These are phyloP conservation scores for Escallonia herrerae DNA, from an alignment of 129 eudicot species.

Conservation along the genomic window DNA sequence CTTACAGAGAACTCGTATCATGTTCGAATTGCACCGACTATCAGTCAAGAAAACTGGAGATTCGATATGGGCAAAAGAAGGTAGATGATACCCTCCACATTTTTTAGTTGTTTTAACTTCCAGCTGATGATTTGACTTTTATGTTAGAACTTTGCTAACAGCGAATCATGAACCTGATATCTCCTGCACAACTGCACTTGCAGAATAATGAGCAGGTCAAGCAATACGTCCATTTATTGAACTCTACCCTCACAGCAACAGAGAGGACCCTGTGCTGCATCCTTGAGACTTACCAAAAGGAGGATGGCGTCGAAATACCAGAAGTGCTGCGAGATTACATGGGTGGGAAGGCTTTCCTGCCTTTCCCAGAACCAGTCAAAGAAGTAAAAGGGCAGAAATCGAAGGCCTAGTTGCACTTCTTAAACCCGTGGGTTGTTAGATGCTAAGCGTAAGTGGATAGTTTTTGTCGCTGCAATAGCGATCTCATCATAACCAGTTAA, in stretches of 20 bases:
- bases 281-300: slow-evolving; percentile 73
- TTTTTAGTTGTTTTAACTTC: too few relatives aligned
- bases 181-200: not conserved
- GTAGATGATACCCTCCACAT: slow-evolving; percentile 12
- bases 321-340: slow-evolving; percentile 50
- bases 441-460: too few relatives aligned
- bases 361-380: slow-evolving; percentile 41
- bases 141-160: not conserved
- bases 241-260: slow-evolving; percentile 89
- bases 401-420: slow-evolving; percentile 22
- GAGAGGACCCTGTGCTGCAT: too few relatives aligned
- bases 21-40: slow-evolving; percentile 97
- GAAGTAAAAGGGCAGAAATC: slow-evolving; percentile 52
- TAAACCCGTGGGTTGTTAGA: too few relatives aligned
- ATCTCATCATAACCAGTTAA: too few relatives aligned
- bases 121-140: not conserved
- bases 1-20: slow-evolving; percentile 88
- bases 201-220: slow-evolving; percentile 68
- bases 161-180: not conserved
- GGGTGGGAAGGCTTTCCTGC: slow-evolving; percentile 82
- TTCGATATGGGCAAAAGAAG: slow-evolving; percentile 90
- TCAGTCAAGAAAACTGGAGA: slow-evolving; percentile 86
- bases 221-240: slow-evolving; percentile 69
- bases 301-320: slow-evolving; percentile 86
- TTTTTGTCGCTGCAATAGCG: too few relatives aligned